Conservation (phyloP, 257 asterid species). For the Verbascum thapsus region DNA sequence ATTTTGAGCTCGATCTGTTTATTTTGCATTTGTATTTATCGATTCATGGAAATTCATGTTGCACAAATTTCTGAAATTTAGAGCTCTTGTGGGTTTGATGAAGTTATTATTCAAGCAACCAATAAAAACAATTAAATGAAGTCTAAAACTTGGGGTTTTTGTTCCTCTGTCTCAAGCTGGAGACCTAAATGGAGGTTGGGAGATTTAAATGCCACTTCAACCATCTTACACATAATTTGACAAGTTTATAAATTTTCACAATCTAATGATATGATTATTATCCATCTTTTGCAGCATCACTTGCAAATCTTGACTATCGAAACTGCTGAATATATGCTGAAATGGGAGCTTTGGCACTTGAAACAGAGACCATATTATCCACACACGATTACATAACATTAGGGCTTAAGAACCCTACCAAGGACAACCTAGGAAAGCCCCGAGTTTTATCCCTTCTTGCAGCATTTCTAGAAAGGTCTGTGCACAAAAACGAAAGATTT, state of each 20-base stretch:
- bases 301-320: slow-evolving; percentile 1
- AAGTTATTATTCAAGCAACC: not conserved
- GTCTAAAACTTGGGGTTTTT: not conserved
- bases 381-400: slow-evolving; percentile 48
- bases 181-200: slow-evolving; percentile 4
- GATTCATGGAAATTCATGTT: slow-evolving; percentile 9
- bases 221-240: no score
- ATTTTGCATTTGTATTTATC: not conserved
- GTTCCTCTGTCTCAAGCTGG: slow-evolving; percentile 8
- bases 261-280: not conserved
- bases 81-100: slow-evolving; percentile 6
- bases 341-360: slow-evolving; percentile 64
- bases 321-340: slow-evolving; percentile 3
- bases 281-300: slow-evolving; percentile 40
- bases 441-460: slow-evolving; percentile 66
- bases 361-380: slow-evolving; percentile 36
- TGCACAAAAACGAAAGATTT: slow-evolving; percentile 58
- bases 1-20: slow-evolving; percentile 29
- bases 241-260: not conserved
- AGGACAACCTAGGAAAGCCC: slow-evolving; percentile 65
- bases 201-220: not conserved
- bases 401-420: slow-evolving; percentile 60
- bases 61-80: not conserved
- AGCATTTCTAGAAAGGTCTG: slow-evolving; percentile 56
- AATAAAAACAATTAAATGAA: not conserved